Evolutionary conservation across 768 basidiomycete species (phyloP), one percentile per base, ranked within the genome.

Genomic region (Leccinum sublutescens): DNA sequence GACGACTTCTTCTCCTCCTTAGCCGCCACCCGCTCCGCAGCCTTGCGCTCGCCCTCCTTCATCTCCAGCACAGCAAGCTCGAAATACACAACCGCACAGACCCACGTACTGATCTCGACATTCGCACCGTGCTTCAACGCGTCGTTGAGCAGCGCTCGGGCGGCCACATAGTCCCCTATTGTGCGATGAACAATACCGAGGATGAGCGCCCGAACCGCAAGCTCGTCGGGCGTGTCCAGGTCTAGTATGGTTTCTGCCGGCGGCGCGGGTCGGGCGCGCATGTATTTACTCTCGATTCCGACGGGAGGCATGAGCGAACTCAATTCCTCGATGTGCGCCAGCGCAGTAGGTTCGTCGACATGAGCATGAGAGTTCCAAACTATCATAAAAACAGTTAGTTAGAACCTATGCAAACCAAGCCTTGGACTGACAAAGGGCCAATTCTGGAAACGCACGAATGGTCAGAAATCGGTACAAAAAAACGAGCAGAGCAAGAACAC

Each of bases 331-430:
- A 92, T 84, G 60, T 90, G 88, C 0, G 78, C 79, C 60, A 80
- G 67, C 0, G 88, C 87, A 12, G 84, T 78, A 2, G 71, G 71
- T 17, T 77, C 73, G 7, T 78, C 75, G 48, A 89, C 80, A 4
- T 88, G 82, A n/a, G 81, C 70, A 67, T 91, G 86, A 1, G 80
- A 86, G 66, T 92, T 93, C 90, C 91, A 92, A 73, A 92, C 89
- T 90, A 56, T 50, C 2, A 57, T 15, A 40, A 11, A 52, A 21
- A 6, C 36, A 59, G 55, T 63, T 27, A 68, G 63, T 52, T 0
- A 31, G 23, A 23, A 33, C 31, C 33, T 11, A 21, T 2, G 8
- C 12, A 19, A 43, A 23, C 12, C n/a, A 25, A 36, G 31, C 9
- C n/a, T 45, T 19, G 10, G 3, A 77, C 85, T 62, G 66, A 91